Evolutionary conservation across 177 flowering plant species (phyloP), one percentile per base, ranked within the genome.

Genomic region (Vitis hybrid): DNA sequence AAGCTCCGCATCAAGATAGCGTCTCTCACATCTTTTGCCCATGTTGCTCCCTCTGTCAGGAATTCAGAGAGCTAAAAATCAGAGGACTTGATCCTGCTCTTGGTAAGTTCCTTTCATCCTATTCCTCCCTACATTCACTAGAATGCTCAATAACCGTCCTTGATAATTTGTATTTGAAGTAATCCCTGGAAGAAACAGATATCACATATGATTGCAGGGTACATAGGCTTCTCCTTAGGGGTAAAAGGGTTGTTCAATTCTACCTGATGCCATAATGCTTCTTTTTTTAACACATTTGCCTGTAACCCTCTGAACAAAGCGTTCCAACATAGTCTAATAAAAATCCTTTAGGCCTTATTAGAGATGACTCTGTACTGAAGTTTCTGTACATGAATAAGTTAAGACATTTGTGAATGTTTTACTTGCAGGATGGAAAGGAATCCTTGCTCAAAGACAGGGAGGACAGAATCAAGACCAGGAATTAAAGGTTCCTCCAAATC

Each of bases 41-140:
- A 20, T 78, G 76, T 62, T 85, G 88, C 74, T 72, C 88, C 60
- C 84, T 85, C 71, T 81, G 83, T 62, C 86, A 85, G 49, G 86
- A 85, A 58, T 85, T 74, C 49, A 71, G 88, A 60, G 88, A 85
- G 66, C 86, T 85, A 44, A 62, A 78, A 67, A 72, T 44, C 19
- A 77, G 84, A 71, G 84, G 83, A n/a, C 71, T 82, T 53, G 84
- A 85, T 65, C 88, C 88, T 64, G 71, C 84, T 64, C 68, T 82
- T 24, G 85, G 88, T 84, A 79, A 19, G 14, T 7, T 13, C 63
- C 3, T 22, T 28, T 19, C 28, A 10, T 22, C 0, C 20, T 24
- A 11, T 14, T 20, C 1, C 11, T 20, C 14, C 9, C 60, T 52
- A 1, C 50, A 60, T 18, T 20, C 49, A 53, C 47, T 8, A 8